Evolutionary conservation across 805 yeast genomes (phyloP).

Genomic region (Schwanniomyces vanrijiae): DNA sequence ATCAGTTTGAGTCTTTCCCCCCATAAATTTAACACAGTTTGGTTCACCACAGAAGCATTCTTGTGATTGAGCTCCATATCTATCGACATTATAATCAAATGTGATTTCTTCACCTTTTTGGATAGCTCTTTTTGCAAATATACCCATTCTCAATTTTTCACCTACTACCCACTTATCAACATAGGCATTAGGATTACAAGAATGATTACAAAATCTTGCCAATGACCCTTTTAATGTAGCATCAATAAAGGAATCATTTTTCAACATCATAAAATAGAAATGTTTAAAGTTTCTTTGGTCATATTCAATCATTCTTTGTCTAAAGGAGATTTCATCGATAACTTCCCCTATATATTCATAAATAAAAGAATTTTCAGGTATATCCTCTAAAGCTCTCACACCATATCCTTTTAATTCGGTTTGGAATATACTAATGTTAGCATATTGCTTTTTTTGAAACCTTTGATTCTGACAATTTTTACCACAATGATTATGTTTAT

Average conservation of each 20-base stretch:
- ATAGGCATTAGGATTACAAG: conserved; percentile 91
- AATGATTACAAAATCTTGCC: conserved; percentile 92
- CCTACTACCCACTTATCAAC: conserved; percentile 98
- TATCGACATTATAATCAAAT: conserved; percentile 89
- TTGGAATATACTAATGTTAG: conserved; percentile 74
- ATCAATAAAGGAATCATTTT: conserved; percentile 89
- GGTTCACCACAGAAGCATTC: conserved; percentile 92
- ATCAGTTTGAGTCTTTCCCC: conserved; percentile 96
- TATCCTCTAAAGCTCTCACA: conserved; percentile 62
- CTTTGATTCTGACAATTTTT: conserved; percentile 81
- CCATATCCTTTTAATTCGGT: conserved; percentile 92
- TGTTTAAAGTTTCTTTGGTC: conserved; percentile 70
- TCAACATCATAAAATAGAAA: conserved; percentile 95
- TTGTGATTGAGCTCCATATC: conserved; percentile 94
- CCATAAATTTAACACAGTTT: conserved; percentile 90
- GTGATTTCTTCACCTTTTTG: conserved; percentile 84
- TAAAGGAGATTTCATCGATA: conserved; percentile 74
- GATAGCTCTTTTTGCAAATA: conserved; percentile 79
- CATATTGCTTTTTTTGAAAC: conserved; percentile 75
- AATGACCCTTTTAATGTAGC: conserved; percentile 88
- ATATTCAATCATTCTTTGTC: conserved; percentile 71
- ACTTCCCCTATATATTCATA: conserved; percentile 96
- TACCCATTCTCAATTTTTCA: conserved; percentile 88
- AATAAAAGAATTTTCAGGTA: conserved; percentile 68
- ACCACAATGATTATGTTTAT: conserved; percentile 71